Conservation (phyloP, 345 rosid species). For the Brassica nigra region DNA sequence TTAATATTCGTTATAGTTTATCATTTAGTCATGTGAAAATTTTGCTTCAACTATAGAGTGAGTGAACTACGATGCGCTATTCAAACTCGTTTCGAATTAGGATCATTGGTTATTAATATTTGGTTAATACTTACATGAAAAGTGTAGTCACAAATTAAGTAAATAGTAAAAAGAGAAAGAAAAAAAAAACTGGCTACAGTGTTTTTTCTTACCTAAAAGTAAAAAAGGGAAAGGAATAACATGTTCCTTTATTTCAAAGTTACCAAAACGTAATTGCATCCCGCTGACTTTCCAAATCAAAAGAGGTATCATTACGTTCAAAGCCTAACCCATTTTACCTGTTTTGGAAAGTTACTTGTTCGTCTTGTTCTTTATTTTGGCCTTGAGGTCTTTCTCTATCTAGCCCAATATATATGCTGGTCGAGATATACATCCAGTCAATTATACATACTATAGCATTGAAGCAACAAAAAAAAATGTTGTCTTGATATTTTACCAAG, state of each 20-base stretch:
- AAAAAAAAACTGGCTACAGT: too few species aligned
- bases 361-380: slow-evolving; percentile 12
- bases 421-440: slow-evolving; percentile 27
- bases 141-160: too few species aligned
- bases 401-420: slow-evolving; percentile 9
- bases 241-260: not conserved
- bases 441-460: not conserved
- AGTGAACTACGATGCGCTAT: not conserved
- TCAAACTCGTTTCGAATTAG: not conserved
- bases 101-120: not conserved
- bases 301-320: slow-evolving; percentile 25
- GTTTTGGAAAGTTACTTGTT: slow-evolving; percentile 35
- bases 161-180: too few species aligned
- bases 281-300: slow-evolving; percentile 35
- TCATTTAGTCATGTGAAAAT: not conserved
- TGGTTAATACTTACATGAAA: not conserved
- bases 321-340: slow-evolving; percentile 41
- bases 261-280: not conserved
- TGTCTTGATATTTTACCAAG: not conserved
- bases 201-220: too few species aligned
- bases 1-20: not conserved
- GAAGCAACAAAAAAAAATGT: not conserved
- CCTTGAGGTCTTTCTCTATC: slow-evolving; percentile 9
- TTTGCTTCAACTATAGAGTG: not conserved
- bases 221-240: too few species aligned